Base-by-base conservation (phyloP, 306 rosid genomes). In the Lagenaria siceraria region DNA sequence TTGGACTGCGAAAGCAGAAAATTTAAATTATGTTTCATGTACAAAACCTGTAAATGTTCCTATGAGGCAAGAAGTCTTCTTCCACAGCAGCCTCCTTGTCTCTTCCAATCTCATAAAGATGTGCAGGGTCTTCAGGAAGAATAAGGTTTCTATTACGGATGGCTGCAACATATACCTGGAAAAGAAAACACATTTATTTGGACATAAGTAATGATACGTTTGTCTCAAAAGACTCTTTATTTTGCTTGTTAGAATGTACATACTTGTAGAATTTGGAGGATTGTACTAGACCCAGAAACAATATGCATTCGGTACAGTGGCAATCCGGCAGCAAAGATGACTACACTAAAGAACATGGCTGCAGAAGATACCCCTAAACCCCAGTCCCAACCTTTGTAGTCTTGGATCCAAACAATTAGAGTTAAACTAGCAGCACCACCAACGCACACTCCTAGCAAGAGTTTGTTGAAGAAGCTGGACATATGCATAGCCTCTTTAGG, bases 341-440 rank as follows among this genome's bases (percentile, higher is more conserved):
- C 3, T 48, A 87, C 19, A 59, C 77, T 87, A 25, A 90, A 76
- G 36, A 88, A 24, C 2, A 92, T 80, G 83, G 93, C 90, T 7
- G 87, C 38, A 36, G 93, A 29, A 38, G 90, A 87, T 74, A 88
- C 60, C 21, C 92, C 96, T 60, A 94, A 89, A 10, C 95, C 97
- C 95, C 87, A 88, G 78, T 89, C 98, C 98, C 98, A 95, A 19
- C 97, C 98, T 85, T 62, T 90, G 38, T 88, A 25, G 70, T 86
- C 85, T 80, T 95, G 93, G 12, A 92, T 65, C 92, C 94, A 95
- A 77, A 92, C 97, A 65, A 92, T 62, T 18, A 92, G 81, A 0
- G 96, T 95, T 74, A 92, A 78, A 86, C 98, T 90, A 35, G 81
- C 78, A 0, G 86, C 85, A 74, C 92, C 97, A 33, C 98, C 98